Percentiles rank a stretch among this genome's conserved stretches.
These are phyloP conservation scores for Eremothecium coryli DNA, from an alignment of 1,139 yeast species.

Conservation along the genomic window DNA sequence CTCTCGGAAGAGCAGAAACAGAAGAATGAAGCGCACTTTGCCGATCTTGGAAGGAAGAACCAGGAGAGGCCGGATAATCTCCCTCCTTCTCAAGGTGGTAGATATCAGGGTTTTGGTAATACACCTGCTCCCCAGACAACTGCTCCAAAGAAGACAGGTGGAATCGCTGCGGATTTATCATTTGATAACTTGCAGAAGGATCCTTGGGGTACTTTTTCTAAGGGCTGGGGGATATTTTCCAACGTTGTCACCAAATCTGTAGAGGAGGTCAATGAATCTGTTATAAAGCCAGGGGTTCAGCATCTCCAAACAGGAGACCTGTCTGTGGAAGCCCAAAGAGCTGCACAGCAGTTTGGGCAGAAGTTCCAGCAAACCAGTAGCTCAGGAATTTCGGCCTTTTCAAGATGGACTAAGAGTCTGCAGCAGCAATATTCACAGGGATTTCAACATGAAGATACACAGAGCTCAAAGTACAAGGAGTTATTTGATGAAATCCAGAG, in stretches of 20 bases:
- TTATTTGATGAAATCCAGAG: slow-evolving; percentile 34
- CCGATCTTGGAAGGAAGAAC: slow-evolving; percentile 65
- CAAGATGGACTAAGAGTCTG: slow-evolving; percentile 46
- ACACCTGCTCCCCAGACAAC: slow-evolving; percentile 37
- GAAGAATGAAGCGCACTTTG: slow-evolving; percentile 74
- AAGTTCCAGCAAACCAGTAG: slow-evolving; percentile 83
- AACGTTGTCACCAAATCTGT: slow-evolving; percentile 74
- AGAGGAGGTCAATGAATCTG: slow-evolving; percentile 75
- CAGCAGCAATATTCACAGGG: slow-evolving; percentile 24
- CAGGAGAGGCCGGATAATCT: slow-evolving; percentile 64
- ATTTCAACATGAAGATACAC: slow-evolving; percentile 13
- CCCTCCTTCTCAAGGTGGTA: slow-evolving; percentile 94
- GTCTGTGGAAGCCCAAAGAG: slow-evolving; percentile 72
- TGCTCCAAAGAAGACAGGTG: slow-evolving; percentile 10
- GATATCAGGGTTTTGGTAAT: slow-evolving; percentile 84
- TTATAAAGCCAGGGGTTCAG: slow-evolving; percentile 79
- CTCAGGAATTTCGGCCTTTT: slow-evolving; percentile 58
- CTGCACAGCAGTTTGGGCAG: slow-evolving; percentile 93
- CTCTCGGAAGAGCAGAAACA: slow-evolving; percentile 38
- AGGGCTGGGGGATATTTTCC: slow-evolving; percentile 92
- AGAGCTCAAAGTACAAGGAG: slow-evolving; percentile 36
- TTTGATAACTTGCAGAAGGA: slow-evolving; percentile 73
- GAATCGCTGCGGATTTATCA: slow-evolving; percentile 41
- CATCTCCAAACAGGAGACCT: slow-evolving; percentile 76
- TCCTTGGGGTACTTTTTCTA: slow-evolving; percentile 79